Evolutionary conservation across 805 yeast genomes (phyloP).

Genomic region (Starmerella bombi): DNA sequence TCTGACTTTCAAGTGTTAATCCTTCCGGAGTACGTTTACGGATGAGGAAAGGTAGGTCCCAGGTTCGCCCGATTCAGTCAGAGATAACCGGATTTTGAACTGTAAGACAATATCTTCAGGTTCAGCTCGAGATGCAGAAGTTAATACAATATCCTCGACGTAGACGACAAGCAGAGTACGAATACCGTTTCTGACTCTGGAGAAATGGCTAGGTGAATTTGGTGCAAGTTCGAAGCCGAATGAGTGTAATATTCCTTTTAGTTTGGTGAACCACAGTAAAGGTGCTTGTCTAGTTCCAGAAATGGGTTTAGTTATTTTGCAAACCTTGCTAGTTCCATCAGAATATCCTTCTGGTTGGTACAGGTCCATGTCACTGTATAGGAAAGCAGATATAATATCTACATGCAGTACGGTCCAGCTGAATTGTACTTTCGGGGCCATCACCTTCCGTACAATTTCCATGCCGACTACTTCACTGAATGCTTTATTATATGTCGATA

Average conservation of each 20-base stretch:
- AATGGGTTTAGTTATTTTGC: neutral
- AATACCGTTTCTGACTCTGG: neutral
- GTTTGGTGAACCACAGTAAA: neutral
- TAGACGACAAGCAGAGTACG: neutral
- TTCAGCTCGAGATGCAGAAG: neutral
- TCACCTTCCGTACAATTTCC: neutral
- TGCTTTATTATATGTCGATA: neutral
- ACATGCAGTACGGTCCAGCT: neutral
- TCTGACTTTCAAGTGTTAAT: neutral
- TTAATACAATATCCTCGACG: slow-evolving; percentile 1
- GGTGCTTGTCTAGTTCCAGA: slow-evolving; percentile 1
- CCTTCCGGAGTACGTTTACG: neutral
- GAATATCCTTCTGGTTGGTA: neutral
- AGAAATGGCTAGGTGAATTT: neutral
- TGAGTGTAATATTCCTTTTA: neutral
- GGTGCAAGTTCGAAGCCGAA: neutral
- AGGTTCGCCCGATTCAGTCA: neutral
- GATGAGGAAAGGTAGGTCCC: neutral
- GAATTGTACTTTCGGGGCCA: neutral
- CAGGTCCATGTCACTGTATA: neutral
- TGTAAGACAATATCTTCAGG: neutral
- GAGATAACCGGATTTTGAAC: neutral
- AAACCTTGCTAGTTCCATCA: neutral
- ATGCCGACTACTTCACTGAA: neutral
- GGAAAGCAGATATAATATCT: neutral